Evolutionary conservation across 352 stramenopile species (phyloP), one percentile per base, ranked within the genome.

Genomic region (Globisporangium yorkense): DNA sequence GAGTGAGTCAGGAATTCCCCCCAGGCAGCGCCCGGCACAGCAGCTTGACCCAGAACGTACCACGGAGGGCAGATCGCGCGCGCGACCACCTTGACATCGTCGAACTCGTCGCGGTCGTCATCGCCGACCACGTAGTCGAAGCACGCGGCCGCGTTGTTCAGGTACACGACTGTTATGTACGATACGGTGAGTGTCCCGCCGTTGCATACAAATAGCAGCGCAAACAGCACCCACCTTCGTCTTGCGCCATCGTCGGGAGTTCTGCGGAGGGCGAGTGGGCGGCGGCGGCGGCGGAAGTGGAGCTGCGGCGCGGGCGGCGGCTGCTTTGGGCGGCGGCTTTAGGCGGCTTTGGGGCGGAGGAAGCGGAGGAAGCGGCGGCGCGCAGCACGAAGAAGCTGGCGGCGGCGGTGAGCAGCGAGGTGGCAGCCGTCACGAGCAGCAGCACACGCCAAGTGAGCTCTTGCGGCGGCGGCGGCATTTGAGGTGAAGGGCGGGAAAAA

Each of bases 141-240:
- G 64, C 79, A 91, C 56, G 71, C 74, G 51, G 81, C 71, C 6
- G 84, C 33, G 54, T 94, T 94, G 70, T 94, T 94, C 27, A 94
- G 52, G 61, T 94, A 94, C 24, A 78, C 63, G 18, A 90, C 81
- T 91, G 54, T 27, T 1, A 27, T 27, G 24, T 27, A 27, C 24
- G 24, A 27, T 27, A 27, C 15, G 15, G 24, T 29, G 16, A 54
- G 43, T 48, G 18, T 27, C 43, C 2, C 20, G 43, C 29, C 10
- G 35, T 12, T 4, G 43, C 29, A 41, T 15, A 50, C 21, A 46
- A 2, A 51, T n/a, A 15, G 10, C 21, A 39, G 3, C 16, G 12
- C 18, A 35, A n/a, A 16, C n/a, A 8, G 21, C 10, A 24, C 41
- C 9, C 43, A 61, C 57, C 58, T 31, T 59, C 24, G 50, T 49